These are phyloP conservation scores for Butyriboletus appendiculatus DNA, from an alignment of 1,284 basidiomycete species.

Conservation along the genomic window DNA sequence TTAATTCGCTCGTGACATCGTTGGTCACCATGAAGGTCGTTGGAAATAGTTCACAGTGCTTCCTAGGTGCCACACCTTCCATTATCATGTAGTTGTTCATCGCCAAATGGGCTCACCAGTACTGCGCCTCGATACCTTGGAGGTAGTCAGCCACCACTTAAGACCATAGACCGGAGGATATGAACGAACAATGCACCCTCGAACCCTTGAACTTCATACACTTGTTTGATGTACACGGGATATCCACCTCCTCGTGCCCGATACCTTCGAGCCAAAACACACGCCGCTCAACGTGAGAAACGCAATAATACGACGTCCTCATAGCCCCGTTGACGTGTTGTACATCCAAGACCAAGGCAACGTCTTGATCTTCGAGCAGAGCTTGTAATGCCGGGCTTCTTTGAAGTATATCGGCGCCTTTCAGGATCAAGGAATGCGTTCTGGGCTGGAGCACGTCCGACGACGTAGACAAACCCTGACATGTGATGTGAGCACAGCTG, in stretches of 20 bases:
- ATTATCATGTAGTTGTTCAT: background rate
- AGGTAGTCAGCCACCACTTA: conserved; percentile 7
- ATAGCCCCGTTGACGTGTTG: background rate
- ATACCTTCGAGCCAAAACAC: conserved; percentile 33
- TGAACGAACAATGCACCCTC: conserved; percentile 26
- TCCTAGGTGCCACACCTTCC: conserved; percentile 13
- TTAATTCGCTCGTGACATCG: conserved; percentile 22
- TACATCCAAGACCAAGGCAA: conserved; percentile 22
- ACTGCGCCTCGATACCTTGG: conserved; percentile 31
- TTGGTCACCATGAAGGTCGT: conserved; percentile 24
- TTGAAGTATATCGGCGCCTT: conserved; percentile 13
- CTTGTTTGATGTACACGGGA: conserved; percentile 25
- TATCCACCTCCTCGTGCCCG: conserved; percentile 15
- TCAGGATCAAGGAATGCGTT: conserved; percentile 7
- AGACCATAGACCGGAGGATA: background rate
- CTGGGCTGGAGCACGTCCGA: conserved; percentile 18
- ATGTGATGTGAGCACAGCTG: background rate
- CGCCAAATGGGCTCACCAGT: conserved; percentile 24
- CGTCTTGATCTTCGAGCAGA: conserved; percentile 10
- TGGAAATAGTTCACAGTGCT: conserved; percentile 35
- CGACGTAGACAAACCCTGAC: conserved; percentile 21
- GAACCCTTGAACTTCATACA: conserved; percentile 11
- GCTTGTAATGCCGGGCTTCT: conserved; percentile 4
- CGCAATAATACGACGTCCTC: conserved; percentile 27
- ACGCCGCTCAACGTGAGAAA: conserved; percentile 29